These are phyloP conservation scores for Kwoniella shandongensis DNA, from an alignment of 768 basidiomycete genomes.

Conservation along the genomic window DNA sequence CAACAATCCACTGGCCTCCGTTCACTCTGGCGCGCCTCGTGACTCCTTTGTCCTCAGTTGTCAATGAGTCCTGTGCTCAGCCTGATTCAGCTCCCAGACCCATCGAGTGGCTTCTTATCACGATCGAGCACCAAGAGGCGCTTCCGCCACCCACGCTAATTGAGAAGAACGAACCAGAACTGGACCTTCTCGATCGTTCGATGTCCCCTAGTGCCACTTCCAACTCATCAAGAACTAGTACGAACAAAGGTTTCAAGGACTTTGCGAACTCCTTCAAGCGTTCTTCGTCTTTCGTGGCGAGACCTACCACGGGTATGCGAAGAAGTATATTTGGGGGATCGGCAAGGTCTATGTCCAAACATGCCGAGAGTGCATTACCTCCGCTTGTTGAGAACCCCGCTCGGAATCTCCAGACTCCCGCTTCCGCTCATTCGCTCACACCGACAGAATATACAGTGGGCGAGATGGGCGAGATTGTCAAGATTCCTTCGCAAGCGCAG, in stretches of 20 bases:
- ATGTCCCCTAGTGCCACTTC: conserved; percentile 21
- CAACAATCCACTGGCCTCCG: conserved; percentile 20
- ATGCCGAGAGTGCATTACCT: conserved; percentile 2
- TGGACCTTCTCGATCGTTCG: conserved; percentile 5
- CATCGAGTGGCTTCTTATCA: conserved; percentile 36
- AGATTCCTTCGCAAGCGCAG: conserved; percentile 4
- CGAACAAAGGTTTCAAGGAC: conserved; percentile 16
- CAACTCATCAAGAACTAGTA: conserved; percentile 15
- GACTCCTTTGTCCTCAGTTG: background rate
- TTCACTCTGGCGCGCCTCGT: conserved; percentile 29
- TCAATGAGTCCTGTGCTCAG: background rate
- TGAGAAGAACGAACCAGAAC: background rate
- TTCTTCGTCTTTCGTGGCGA: conserved; percentile 14
- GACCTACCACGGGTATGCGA: conserved; percentile 9
- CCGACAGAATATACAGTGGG: conserved; percentile 24
- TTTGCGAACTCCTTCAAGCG: conserved; percentile 18
- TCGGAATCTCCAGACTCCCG: conserved; percentile 1
- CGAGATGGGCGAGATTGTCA: conserved; percentile 35
- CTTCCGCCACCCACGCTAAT: conserved; percentile 5
- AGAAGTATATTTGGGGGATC: conserved; percentile 24
- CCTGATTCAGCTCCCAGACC: background rate
- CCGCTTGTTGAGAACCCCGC: conserved; percentile 5
- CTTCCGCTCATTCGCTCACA: conserved; percentile 9
- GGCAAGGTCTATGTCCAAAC: conserved; percentile 21
- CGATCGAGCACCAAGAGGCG: conserved; percentile 14